Conservation (phyloP, 768 basidiomycete species). For the Lactarius indigo region DNA sequence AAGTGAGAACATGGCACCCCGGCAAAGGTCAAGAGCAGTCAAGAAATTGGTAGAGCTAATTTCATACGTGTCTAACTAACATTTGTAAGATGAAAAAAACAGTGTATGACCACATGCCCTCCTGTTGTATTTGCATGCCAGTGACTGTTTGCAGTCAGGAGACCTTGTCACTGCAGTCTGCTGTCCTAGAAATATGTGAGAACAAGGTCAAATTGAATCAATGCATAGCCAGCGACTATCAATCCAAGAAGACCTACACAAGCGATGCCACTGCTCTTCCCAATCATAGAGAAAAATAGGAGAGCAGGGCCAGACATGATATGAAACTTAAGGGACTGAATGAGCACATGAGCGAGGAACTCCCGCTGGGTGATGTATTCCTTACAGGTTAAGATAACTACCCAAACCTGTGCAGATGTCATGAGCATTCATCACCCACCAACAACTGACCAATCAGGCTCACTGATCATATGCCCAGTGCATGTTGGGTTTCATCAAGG, state of each 20-base stretch:
- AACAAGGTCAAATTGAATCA: too few species aligned
- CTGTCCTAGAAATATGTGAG: too few species aligned
- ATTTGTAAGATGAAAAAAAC: too few species aligned
- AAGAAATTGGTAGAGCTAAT: too few species aligned
- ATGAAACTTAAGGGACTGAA: constrained; percentile 63
- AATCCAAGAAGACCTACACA: constrained; percentile 46
- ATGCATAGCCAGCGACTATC: background rate
- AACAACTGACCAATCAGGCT: constrained; percentile 22
- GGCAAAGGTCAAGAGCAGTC: too few species aligned
- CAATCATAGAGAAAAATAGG: constrained; percentile 59
- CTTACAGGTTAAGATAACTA: constrained; percentile 66
- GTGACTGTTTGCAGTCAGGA: too few species aligned
- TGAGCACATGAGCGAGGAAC: constrained; percentile 62
- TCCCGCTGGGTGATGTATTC: constrained; percentile 64
- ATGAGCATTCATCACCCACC: constrained; percentile 1
- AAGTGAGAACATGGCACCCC: too few species aligned
- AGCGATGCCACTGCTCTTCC: constrained; percentile 54
- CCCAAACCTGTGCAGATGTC: constrained; percentile 63
- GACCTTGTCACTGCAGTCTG: too few species aligned
- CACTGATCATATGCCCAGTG: constrained; percentile 86
- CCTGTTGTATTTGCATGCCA: too few species aligned
- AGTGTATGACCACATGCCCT: too few species aligned
- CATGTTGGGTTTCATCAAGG: constrained; percentile 69
- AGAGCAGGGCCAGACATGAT: constrained; percentile 55
- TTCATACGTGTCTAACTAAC: too few species aligned